Evolutionary conservation across 805 yeast species (phyloP), one percentile per base, ranked within the genome.

Genomic region (Jamesozyma piceae): DNA sequence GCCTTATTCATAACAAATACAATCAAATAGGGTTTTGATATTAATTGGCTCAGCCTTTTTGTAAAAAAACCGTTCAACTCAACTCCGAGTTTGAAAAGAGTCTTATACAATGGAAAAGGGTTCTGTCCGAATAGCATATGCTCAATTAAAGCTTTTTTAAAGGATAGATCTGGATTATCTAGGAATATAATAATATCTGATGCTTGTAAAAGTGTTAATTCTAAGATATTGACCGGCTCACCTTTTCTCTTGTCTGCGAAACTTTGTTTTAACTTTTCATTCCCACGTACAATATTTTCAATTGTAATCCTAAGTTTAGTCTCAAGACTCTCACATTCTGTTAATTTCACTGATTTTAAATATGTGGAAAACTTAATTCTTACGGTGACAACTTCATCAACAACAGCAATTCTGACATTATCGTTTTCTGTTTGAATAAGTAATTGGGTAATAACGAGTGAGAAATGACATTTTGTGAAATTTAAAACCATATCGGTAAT

Each of bases 61-160:
- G 46, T 43, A 38, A 59, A 62, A 21, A 58, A 54, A 3, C 42
- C 44, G 15, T 54, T 42, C 15, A 67, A 45, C 22, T 58, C 51
- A 19, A 55, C 45, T 1, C 71, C 62, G 1, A 70, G 50, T 19
- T 52, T 49, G 4, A 64, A 46, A 2, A 68, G 57, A 37, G 71
- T 65, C 43, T 61, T 54, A 10, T 60, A 67, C 22, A 80, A 55
- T 1, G 84, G 81, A 54, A 77, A 64, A 26, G 65, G 61, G 42
- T 68, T 69, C 43, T 72, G 69, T 38, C 78, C 74, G 68, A 82
- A 78, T 62, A 82, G 66, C 38, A 78, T 63, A 49, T 80, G 85
- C 54, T 82, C 86, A 42, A 73, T 75, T 53, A 72, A 78, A 26
- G 69, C 62, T 59, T 80, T 80, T 47, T 74, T 77, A 62, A 81